Percentiles rank a stretch among this genome's conserved stretches.
Evolutionary conservation across 2,329 filamentous ascomycete genomes (phyloP).

Genomic region (Aspergillus texensis): DNA sequence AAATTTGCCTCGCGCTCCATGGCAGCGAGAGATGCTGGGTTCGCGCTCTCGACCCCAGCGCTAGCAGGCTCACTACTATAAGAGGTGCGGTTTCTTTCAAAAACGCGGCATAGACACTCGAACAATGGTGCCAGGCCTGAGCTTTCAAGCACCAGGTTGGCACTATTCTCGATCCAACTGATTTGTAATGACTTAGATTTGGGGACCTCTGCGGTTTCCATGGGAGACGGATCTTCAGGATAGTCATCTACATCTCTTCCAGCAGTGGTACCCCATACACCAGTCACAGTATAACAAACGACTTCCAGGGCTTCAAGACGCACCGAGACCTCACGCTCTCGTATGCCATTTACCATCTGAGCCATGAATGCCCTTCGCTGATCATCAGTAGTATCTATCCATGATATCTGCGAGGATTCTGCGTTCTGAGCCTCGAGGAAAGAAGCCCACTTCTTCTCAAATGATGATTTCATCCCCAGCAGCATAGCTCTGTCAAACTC

Average conservation of each 20-base stretch:
- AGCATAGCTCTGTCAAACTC: slow-evolving; percentile 82
- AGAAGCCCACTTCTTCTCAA: slow-evolving; percentile 73
- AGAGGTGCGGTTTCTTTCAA: slow-evolving; percentile 39
- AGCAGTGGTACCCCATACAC: slow-evolving; percentile 71
- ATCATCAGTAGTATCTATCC: slow-evolving; percentile 66
- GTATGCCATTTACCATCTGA: slow-evolving; percentile 40
- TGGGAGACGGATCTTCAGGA: slow-evolving; percentile 33
- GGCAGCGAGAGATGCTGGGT: slow-evolving; percentile 38
- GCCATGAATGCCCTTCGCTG: slow-evolving; percentile 46
- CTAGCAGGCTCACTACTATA: slow-evolving; percentile 27
- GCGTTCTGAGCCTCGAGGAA: slow-evolving; percentile 44
- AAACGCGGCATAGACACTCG: slow-evolving; percentile 40
- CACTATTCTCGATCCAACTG: slow-evolving; percentile 49
- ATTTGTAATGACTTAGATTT: slow-evolving; percentile 53
- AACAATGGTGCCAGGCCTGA: slow-evolving; percentile 40
- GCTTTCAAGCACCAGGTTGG: slow-evolving; percentile 40
- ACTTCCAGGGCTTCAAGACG: slow-evolving; percentile 51
- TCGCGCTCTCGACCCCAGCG: slow-evolving; percentile 34
- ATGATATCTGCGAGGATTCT: slow-evolving; percentile 54
- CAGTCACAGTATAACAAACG: slow-evolving; percentile 61
- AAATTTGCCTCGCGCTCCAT: slow-evolving; percentile 46
- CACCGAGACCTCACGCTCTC: slow-evolving; percentile 41
- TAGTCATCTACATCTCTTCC: slow-evolving; percentile 44
- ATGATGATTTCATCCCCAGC: slow-evolving; percentile 72
- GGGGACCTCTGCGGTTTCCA: slow-evolving; percentile 44